These are phyloP conservation scores for Chiua virens DNA, from an alignment of 768 basidiomycete species.

Conservation along the genomic window DNA sequence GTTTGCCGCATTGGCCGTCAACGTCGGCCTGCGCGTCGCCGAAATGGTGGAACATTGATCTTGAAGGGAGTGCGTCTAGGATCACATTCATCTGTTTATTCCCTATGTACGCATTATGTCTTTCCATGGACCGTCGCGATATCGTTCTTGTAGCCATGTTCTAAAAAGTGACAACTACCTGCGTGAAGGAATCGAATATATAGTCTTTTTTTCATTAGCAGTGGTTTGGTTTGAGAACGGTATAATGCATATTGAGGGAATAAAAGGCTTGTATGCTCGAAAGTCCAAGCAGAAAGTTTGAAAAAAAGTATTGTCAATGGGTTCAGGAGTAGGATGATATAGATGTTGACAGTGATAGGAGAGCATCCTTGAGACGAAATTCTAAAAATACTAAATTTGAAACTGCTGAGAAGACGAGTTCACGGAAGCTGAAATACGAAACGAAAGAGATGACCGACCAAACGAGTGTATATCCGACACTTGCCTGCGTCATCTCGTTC, in stretches of 20 bases:
- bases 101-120: not conserved
- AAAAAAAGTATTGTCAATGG: not conserved
- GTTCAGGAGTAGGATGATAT: constrained; percentile 10
- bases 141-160: not conserved
- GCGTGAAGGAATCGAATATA: constrained; percentile 3
- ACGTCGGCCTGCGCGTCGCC: constrained; percentile 65
- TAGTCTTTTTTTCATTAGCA: constrained; percentile 25
- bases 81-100: not conserved
- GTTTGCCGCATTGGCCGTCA: constrained; percentile 67
- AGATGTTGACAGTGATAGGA: constrained; percentile 12
- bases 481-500: constrained; percentile 8
- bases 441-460: constrained; percentile 20
- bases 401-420: constrained; percentile 7
- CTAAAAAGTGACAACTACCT: not conserved
- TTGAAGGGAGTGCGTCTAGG: no score
- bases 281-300: constrained; percentile 15
- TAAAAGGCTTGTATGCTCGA: constrained; percentile 22
- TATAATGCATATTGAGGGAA: constrained; percentile 28
- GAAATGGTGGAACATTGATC: constrained; percentile 43
- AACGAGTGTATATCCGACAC: constrained; percentile 24
- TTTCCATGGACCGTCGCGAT: not conserved
- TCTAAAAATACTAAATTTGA: constrained; percentile 15
- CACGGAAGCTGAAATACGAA: constrained; percentile 7
- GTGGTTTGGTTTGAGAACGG: constrained; percentile 15
- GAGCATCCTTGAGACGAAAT: constrained; percentile 19